Percentiles rank a stretch among this genome's conserved stretches.
phyloP scores from a whole-genome alignment of 2,329 filamentous ascomycete species.

The Curvularia sp. region DNA sequence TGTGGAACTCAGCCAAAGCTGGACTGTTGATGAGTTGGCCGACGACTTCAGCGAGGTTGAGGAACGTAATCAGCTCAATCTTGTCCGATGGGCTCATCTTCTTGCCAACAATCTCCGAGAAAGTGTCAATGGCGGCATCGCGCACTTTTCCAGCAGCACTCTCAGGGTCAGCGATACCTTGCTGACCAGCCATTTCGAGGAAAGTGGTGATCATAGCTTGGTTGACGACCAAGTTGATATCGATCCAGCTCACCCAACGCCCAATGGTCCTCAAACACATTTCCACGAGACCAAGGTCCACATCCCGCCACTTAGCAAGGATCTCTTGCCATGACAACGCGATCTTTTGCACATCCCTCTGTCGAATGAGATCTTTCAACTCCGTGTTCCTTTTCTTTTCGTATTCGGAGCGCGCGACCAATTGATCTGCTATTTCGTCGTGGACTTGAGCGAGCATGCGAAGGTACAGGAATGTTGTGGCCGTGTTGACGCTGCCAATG shows the following conservation, averaged over 20 bases:
- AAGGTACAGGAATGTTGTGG: constrained; percentile 84
- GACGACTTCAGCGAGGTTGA: constrained; percentile 86
- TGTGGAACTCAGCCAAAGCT: constrained; percentile 77
- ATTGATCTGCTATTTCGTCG: constrained; percentile 94
- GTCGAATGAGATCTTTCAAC: constrained; percentile 88
- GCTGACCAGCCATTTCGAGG: constrained; percentile 83
- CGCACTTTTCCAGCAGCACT: constrained; percentile 75
- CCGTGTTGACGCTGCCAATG: constrained; percentile 69
- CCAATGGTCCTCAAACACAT: constrained; percentile 90
- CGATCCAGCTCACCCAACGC: constrained; percentile 99
- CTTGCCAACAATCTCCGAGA: constrained; percentile 95
- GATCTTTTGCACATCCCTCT: constrained; percentile 86
- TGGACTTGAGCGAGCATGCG: constrained; percentile 88
- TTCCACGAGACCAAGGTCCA: constrained; percentile 75
- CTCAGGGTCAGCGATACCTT: constrained; percentile 63
- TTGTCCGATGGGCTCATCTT: constrained; percentile 97
- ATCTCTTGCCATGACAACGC: constrained; percentile 92
- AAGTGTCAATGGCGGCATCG: constrained; percentile 89
- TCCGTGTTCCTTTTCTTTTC: constrained; percentile 87
- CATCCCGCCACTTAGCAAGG: constrained; percentile 74
- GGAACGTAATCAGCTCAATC: constrained; percentile 88
- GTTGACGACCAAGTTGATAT: constrained; percentile 92
- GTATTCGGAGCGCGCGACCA: constrained; percentile 77
- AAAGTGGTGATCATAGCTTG: constrained; percentile 78
- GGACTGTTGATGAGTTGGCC: constrained; percentile 84